Base-by-base conservation (phyloP, 75 land plant species). In the Cunninghamia lanceolata region DNA sequence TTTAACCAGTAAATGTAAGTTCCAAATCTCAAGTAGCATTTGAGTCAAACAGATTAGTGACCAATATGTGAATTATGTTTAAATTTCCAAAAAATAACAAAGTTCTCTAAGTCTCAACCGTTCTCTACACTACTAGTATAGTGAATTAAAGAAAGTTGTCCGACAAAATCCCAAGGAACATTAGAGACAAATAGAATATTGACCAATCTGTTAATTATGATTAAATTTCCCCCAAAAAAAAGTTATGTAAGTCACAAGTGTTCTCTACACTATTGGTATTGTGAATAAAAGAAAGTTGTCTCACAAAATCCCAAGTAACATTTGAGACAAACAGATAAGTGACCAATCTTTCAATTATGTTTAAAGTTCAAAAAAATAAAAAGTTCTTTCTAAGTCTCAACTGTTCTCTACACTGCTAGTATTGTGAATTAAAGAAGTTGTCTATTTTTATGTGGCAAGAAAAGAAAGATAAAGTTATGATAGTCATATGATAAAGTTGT, bases 1-100 rank as follows among this genome's bases (percentile, higher is more conserved):
- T 86, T 9, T 35, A 82, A 83, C 47, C 16, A 39, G 43, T 11
- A 85, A 83, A 34, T 21, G 84, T 74, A 81, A 77, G 80, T 43
- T 43, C 32, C 32, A 85, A 71, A 43, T 84, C 13, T 38, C 38
- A 34, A 75, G 45, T 13, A 21, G n/a, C 68, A 35, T 73, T 13
- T 3, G 75, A 34, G 75, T 10, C 34, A 73, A 73, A 32, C 13
- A 34, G 9, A 34, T 13, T 34, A 73, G 75, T 73, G 34, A 73
- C 36, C 38, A 30, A 32, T 11, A 17, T 63, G n/a, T 25, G 68
- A 63, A 63, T 63, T 63, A 63, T 6, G n/a, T 25, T 63, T 25
- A 28, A 63, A 63, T 21, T 4, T 19, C 21, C 66, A 70, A 9
- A 70, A 70, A 70, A 34, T 34, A 21, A 59, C 15, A 56, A 25